phyloP scores from a whole-genome alignment of 2,329 filamentous ascomycete genomes.

The Neophaeococcomyces mojaviensis region DNA sequence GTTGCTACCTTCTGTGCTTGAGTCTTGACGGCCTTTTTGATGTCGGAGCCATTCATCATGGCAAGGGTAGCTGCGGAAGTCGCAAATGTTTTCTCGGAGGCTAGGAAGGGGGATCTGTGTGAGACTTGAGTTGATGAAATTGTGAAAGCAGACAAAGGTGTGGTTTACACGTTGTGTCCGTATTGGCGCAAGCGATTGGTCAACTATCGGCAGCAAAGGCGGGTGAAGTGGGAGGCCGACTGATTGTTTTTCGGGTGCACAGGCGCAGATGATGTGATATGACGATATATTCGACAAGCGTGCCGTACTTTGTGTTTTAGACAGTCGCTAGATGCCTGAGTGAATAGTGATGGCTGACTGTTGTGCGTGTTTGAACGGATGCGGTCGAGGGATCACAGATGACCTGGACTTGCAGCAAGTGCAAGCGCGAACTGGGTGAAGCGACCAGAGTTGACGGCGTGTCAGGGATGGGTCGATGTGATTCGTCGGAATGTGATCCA shows the following conservation, averaged over 20 bases:
- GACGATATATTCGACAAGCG: not conserved
- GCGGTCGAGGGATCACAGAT: not conserved
- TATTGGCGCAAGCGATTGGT: slow-evolving; percentile 5
- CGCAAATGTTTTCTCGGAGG: slow-evolving; percentile 16
- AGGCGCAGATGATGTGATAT: not conserved
- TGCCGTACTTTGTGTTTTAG: not conserved
- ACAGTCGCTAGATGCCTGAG: not conserved
- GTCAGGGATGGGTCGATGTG: not conserved
- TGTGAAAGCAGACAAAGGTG: not conserved
- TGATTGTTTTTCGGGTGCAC: not conserved
- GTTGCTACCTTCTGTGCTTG: slow-evolving; percentile 58
- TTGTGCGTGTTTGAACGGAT: not conserved
- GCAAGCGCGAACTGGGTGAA: not conserved
- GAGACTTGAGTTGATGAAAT: slow-evolving; percentile 7
- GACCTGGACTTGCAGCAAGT: not conserved
- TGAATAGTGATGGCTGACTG: not conserved
- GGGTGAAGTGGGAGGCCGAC: slow-evolving; percentile 5
- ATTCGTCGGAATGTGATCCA: not conserved
- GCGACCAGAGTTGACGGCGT: not conserved
- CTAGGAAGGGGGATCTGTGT: slow-evolving; percentile 11
- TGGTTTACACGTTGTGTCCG: not conserved
- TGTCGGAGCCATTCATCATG: slow-evolving; percentile 57
- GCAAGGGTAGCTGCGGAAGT: slow-evolving; percentile 21
- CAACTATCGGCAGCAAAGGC: slow-evolving; percentile 1
- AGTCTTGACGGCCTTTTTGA: slow-evolving; percentile 58